Evolutionary conservation across 2,329 filamentous ascomycete species (phyloP), one percentile per base, ranked within the genome.

Genomic region (Alternaria hordeiaustralica): DNA sequence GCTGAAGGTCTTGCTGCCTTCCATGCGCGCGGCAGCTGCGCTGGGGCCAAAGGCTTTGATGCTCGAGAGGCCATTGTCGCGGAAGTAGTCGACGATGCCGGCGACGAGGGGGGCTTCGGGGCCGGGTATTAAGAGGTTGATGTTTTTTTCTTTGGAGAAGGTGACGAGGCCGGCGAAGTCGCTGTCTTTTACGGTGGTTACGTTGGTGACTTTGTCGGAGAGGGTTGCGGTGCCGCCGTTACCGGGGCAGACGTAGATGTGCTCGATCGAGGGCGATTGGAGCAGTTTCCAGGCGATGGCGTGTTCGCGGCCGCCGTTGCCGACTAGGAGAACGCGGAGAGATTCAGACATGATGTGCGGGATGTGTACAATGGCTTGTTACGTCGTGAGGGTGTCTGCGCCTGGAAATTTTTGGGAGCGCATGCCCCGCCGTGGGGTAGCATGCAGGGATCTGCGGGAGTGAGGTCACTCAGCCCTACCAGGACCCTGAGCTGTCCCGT

Each of bases 1-100:
- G 66, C 92, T 94, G 80, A 96, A 98, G 11, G 95, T 92, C 85
- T 99, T 99, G 83, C 92, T 96, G 64, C 96, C 96, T 82, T 99
- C 96, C 87, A 99, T 93, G 47, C 88, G 87, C 18, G 96, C 94
- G 21, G 96, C 95, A 53, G 89, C 88, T 82, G 92, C 89, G 61
- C 90, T 92, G 6, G 96, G 96, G 2, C 95, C 96, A 76, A 97
- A 98, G 80, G 89, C 91, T 71, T 88, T 87, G 77, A 97, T 93
- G 44, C 72, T 60, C n/a, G 46, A 51, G 3, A 63, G 63, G 15
- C 61, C 79, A 84, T 85, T 80, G 66, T 88, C 86, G 84, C 46
- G 46, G 47, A 98, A 98, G 83, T 90, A 92, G 73, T 90, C 91
- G 75, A 94, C 91, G 66, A 97, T 91, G 57, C 96, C 96, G 66